A percentile compares a stretch with the other conserved stretches of the same genome.
These are phyloP conservation scores for Colletotrichum navitas DNA, from an alignment of 2,329 filamentous ascomycete species.

Conservation along the genomic window DNA sequence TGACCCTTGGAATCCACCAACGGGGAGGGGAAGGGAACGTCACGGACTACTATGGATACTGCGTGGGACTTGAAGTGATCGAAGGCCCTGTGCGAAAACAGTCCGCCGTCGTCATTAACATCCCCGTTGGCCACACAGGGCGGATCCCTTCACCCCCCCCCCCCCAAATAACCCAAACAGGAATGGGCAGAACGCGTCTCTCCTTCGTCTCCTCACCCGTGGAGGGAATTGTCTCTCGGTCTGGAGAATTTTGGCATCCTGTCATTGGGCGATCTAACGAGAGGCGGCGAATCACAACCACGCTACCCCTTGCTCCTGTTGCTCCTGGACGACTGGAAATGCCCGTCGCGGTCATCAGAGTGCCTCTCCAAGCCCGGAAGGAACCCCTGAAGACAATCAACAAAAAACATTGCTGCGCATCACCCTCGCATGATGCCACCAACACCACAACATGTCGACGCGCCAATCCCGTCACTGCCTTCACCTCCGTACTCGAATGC, in stretches of 20 bases:
- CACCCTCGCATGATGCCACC: not conserved
- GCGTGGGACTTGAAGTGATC: no score
- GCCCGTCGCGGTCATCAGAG: slow-evolving; percentile 14
- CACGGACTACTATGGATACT: no score
- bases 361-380: slow-evolving; percentile 19
- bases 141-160: not conserved
- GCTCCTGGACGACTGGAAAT: slow-evolving; percentile 35
- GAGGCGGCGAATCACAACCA: slow-evolving; percentile 34
- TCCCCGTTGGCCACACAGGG: slow-evolving; percentile 22
- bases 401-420: slow-evolving; percentile 21
- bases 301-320: slow-evolving; percentile 35
- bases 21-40: not conserved
- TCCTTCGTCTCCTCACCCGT: slow-evolving; percentile 16
- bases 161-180: not conserved
- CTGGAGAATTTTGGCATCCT: slow-evolving; percentile 40
- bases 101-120: not conserved
- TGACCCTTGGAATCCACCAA: not conserved
- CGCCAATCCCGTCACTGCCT: slow-evolving; percentile 18
- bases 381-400: slow-evolving; percentile 14
- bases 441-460: slow-evolving; percentile 29
- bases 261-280: slow-evolving; percentile 26
- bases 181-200: slow-evolving; percentile 31
- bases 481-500: not conserved
- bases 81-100: slow-evolving; percentile 11
- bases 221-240: slow-evolving; percentile 26